Conservation (phyloP, 2,329 filamentous ascomycete species). For the Raffaelea ambrosiae region DNA sequence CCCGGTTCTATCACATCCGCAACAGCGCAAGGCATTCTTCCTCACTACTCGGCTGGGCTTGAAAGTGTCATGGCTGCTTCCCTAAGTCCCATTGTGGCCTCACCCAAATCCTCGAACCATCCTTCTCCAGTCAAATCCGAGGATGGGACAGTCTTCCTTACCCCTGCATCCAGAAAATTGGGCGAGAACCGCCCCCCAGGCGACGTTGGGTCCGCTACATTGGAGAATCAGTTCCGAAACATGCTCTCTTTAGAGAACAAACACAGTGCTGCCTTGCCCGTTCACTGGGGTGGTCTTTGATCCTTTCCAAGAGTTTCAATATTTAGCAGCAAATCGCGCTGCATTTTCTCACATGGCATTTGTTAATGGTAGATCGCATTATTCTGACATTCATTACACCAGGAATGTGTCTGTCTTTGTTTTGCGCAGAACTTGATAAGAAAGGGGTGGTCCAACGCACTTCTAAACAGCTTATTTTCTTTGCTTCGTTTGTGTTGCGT, state of each 20-base stretch:
- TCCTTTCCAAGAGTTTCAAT: not conserved
- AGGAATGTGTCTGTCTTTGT: too few relatives aligned
- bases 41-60: constrained; percentile 12
- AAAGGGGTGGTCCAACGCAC: too few relatives aligned
- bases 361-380: too few relatives aligned
- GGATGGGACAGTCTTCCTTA: constrained; percentile 10
- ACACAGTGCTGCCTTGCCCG: constrained; percentile 7
- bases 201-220: constrained; percentile 16
- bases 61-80: constrained; percentile 11
- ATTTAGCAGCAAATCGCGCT: not conserved
- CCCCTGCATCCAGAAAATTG: constrained; percentile 21
- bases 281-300: constrained; percentile 6
- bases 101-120: constrained; percentile 11
- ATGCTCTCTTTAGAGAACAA: constrained; percentile 10
- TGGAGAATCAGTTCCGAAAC: constrained; percentile 20
- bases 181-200: constrained; percentile 35
- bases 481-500: too few relatives aligned
- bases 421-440: too few relatives aligned
- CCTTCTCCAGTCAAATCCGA: constrained; percentile 12
- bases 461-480: too few relatives aligned
- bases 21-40: constrained; percentile 41
- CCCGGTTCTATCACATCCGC: constrained; percentile 39
- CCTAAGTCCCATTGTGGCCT: constrained; percentile 3
- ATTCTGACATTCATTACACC: too few relatives aligned
- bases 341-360: too few relatives aligned